Evolutionary conservation across 805 yeast genomes (phyloP).

Genomic region (Saccharomyces eubayanus): DNA sequence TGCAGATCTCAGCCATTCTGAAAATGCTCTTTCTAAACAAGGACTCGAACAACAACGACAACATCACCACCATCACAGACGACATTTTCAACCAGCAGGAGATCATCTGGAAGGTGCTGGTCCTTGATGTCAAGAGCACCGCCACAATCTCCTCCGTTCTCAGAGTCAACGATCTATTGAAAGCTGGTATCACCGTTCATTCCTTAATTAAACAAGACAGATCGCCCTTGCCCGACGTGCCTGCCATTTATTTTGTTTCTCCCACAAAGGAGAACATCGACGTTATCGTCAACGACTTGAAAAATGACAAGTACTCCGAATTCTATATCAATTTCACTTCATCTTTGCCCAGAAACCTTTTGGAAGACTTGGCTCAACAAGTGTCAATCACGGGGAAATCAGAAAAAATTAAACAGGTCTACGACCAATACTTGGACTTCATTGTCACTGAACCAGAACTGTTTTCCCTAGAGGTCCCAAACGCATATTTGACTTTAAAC

Average conservation of each 20-base stretch:
- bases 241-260: slow-evolving; percentile 83
- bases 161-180: slow-evolving; percentile 81
- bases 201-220: slow-evolving; percentile 62
- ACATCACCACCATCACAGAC: slow-evolving; percentile 27
- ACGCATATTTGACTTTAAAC: slow-evolving; percentile 62
- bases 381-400: slow-evolving; percentile 69
- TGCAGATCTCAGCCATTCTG: slow-evolving; percentile 45
- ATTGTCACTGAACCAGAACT: slow-evolving; percentile 88
- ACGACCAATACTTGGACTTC: slow-evolving; percentile 88
- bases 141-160: slow-evolving; percentile 85
- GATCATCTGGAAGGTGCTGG: slow-evolving; percentile 82
- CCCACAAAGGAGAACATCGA: slow-evolving; percentile 75
- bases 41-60: slow-evolving; percentile 42
- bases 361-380: slow-evolving; percentile 82
- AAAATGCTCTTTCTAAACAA: slow-evolving; percentile 80
- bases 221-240: slow-evolving; percentile 87
- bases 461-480: slow-evolving; percentile 64
- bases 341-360: slow-evolving; percentile 60
- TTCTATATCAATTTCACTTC: slow-evolving; percentile 83
- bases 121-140: slow-evolving; percentile 74
- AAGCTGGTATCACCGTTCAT: slow-evolving; percentile 89
- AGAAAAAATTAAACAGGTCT: slow-evolving; percentile 72
- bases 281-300: slow-evolving; percentile 62
- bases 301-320: slow-evolving; percentile 65
- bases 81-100: slow-evolving; percentile 54